Evolutionary conservation across 495 filamentous ascomycete species (phyloP).

Genomic region (Podospora pseudopauciseta): DNA sequence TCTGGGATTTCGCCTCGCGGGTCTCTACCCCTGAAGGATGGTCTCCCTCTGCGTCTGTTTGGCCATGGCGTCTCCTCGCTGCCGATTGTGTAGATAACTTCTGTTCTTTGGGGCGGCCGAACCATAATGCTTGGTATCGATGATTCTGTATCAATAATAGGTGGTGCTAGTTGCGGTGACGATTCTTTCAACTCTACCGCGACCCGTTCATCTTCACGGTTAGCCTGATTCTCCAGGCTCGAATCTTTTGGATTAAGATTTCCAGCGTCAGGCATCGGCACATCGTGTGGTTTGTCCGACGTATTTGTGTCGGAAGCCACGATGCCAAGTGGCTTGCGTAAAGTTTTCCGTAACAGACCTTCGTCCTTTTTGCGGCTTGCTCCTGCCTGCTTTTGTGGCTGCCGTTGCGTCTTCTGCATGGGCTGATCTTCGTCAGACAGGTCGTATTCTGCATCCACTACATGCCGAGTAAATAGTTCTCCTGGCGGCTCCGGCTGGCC

Average conservation of each 20-base stretch:
- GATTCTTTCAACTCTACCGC: background rate
- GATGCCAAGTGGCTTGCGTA: background rate
- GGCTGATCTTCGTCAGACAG: conserved; percentile 44
- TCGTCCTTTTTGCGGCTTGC: background rate
- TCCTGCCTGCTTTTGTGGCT: background rate
- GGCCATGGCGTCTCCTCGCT: background rate
- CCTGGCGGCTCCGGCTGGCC: background rate
- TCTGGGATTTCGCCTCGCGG: background rate
- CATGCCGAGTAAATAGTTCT: conserved; percentile 32
- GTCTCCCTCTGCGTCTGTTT: background rate
- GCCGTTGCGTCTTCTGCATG: conserved; percentile 15
- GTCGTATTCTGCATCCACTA: conserved; percentile 34
- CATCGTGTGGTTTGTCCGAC: background rate
- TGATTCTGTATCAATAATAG: background rate
- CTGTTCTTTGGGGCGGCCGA: background rate
- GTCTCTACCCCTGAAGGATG: background rate
- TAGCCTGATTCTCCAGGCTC: background rate
- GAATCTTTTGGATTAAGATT: background rate
- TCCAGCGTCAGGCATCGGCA: background rate
- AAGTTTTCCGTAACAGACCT: background rate
- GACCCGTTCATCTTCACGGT: background rate
- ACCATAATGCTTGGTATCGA: background rate
- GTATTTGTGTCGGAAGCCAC: background rate
- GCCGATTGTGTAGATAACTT: background rate
- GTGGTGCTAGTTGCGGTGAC: background rate